Conservation (phyloP, 2,329 filamentous ascomycete species). For the Sordariomycetes sp. region DNA sequence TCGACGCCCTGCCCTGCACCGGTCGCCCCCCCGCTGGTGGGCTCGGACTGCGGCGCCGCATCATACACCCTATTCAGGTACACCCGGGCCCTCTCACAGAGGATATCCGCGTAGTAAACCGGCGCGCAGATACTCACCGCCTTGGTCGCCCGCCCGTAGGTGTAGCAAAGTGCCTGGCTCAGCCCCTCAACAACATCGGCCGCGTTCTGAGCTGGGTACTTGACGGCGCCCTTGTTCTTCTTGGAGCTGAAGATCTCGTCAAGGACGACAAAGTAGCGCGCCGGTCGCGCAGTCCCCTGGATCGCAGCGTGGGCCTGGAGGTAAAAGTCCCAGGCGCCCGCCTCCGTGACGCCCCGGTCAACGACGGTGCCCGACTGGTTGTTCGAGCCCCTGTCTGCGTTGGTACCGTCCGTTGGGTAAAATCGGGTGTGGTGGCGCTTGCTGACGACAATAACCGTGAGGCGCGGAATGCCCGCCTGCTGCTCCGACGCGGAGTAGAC, state of each 20-base stretch:
- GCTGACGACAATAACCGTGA: conserved; percentile 70
- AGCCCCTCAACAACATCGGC: conserved; percentile 61
- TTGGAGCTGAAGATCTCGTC: conserved; percentile 53
- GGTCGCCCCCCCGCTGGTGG: conserved; percentile 5
- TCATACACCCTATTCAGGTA: conserved; percentile 47
- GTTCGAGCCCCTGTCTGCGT: conserved; percentile 48
- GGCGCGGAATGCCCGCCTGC: conserved; percentile 33
- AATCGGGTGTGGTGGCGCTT: conserved; percentile 88
- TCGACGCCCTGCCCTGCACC: too few species aligned
- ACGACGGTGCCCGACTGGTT: conserved; percentile 69
- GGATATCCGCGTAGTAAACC: conserved; percentile 81
- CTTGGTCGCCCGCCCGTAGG: conserved; percentile 76
- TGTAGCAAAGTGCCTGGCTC: conserved; percentile 72
- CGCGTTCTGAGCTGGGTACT: conserved; percentile 22
- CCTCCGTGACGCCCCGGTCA: conserved; percentile 71
- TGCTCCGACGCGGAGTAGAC: conserved; percentile 16
- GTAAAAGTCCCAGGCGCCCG: conserved; percentile 73
- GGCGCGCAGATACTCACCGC: conserved; percentile 80
- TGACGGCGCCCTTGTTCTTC: conserved; percentile 14
- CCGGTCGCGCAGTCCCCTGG: conserved; percentile 69
- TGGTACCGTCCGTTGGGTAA: conserved; percentile 51
- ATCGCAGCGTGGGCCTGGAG: conserved; percentile 71
- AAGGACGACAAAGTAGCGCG: conserved; percentile 69
- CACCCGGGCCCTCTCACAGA: conserved; percentile 65
- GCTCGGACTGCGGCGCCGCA: conserved; percentile 13